These are phyloP conservation scores for Amylocarpus encephaloides DNA, from an alignment of 2,329 filamentous ascomycete genomes.

Conservation along the genomic window DNA sequence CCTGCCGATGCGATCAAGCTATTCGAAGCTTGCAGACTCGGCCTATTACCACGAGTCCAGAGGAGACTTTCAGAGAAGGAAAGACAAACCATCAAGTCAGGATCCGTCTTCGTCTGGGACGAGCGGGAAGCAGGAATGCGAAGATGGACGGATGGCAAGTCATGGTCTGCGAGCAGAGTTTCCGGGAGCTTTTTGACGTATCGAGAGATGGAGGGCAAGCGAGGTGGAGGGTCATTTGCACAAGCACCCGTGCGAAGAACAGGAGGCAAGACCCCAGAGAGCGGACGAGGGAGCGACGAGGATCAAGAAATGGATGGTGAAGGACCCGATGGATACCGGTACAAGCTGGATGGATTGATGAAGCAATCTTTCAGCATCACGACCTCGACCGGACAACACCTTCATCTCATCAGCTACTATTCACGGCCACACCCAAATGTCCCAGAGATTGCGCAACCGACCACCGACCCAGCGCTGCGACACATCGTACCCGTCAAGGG, in stretches of 20 bases:
- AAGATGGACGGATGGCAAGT: conserved; percentile 97
- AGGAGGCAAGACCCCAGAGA: conserved; percentile 75
- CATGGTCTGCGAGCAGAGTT: conserved; percentile 95
- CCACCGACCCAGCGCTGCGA: conserved; percentile 70
- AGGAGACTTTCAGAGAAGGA: conserved; percentile 96
- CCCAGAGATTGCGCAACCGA: conserved; percentile 72
- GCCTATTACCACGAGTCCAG: conserved; percentile 85
- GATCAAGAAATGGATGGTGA: conserved; percentile 66
- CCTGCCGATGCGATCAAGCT: conserved; percentile 94
- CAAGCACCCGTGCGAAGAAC: conserved; percentile 48
- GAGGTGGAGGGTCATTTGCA: conserved; percentile 69
- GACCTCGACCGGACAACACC: conserved; percentile 79
- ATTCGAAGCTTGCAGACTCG: conserved; percentile 93
- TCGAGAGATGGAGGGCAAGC: conserved; percentile 97
- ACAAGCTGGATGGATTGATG: conserved; percentile 96
- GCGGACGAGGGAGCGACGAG: conserved; percentile 73
- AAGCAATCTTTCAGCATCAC: conserved; percentile 99
- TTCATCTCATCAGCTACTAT: conserved; percentile 97
- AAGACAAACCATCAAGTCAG: conserved; percentile 88
- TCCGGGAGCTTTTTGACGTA: conserved; percentile 97
- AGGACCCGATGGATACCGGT: conserved; percentile 80
- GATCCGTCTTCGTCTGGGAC: conserved; percentile 99
- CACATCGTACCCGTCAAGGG: conserved; percentile 84
- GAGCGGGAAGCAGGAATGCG: conserved; percentile 97
- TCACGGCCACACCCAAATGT: conserved; percentile 69